These are phyloP conservation scores for Papiliotrema terrestris DNA, from an alignment of 1,284 basidiomycete species.

Conservation along the genomic window DNA sequence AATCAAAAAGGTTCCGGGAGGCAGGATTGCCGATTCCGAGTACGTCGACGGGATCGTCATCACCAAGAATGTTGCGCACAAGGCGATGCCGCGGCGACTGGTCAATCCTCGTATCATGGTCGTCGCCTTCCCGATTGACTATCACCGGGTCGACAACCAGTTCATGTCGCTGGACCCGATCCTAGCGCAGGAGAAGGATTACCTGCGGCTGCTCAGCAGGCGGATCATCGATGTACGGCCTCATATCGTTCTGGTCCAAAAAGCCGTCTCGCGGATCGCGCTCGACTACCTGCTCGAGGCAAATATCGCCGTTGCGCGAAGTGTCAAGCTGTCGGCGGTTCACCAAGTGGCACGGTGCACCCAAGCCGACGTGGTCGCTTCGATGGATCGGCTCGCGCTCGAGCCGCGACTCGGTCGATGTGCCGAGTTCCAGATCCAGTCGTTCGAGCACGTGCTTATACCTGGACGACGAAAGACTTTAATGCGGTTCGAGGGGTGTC, in stretches of 20 bases:
- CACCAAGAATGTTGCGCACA: slow-evolving; percentile 96
- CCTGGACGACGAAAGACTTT: slow-evolving; percentile 89
- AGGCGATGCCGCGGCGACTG: slow-evolving; percentile 57
- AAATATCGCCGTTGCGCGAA: slow-evolving; percentile 85
- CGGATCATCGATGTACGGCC: slow-evolving; percentile 88
- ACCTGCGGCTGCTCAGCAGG: slow-evolving; percentile 80
- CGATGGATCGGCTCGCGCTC: slow-evolving; percentile 87
- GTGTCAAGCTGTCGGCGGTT: slow-evolving; percentile 84
- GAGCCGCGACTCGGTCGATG: slow-evolving; percentile 91
- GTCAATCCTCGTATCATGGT: slow-evolving; percentile 84
- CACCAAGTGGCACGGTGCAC: slow-evolving; percentile 88
- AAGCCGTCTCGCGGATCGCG: slow-evolving; percentile 86
- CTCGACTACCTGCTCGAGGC: slow-evolving; percentile 83
- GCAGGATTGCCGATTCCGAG: slow-evolving; percentile 85
- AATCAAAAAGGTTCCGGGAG: slow-evolving; percentile 98
- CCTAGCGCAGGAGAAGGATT: slow-evolving; percentile 90
- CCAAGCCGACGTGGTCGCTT: slow-evolving; percentile 90
- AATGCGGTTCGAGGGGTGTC: slow-evolving; percentile 96
- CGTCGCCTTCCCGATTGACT: slow-evolving; percentile 92
- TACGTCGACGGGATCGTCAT: slow-evolving; percentile 97
- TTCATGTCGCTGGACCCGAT: slow-evolving; percentile 92
- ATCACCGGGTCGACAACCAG: slow-evolving; percentile 87
- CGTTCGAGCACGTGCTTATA: slow-evolving; percentile 87
- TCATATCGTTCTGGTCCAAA: slow-evolving; percentile 87
- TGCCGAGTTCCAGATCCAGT: slow-evolving; percentile 81